Conservation (phyloP, 192 early-diverging fungal genomes). For the Coemansia sp. region DNA sequence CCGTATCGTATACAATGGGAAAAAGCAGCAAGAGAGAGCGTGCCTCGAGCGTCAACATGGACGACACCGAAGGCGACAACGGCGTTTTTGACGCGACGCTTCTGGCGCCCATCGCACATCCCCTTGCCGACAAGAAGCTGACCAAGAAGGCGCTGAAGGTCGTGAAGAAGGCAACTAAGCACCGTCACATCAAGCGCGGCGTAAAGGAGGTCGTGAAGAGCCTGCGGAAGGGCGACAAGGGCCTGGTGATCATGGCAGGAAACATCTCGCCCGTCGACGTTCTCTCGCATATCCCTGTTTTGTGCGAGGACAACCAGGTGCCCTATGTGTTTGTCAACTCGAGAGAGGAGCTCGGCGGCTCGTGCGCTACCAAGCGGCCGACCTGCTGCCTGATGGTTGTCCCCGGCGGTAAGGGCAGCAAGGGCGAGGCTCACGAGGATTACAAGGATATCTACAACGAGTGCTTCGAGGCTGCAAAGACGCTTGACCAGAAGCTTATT, state of each 20-base stretch:
- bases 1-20: conserved; percentile 73
- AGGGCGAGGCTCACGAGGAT: conserved; percentile 65
- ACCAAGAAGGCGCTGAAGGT: conserved; percentile 52
- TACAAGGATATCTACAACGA: conserved; percentile 89
- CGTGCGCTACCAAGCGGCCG: conserved; percentile 92
- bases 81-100: conserved; percentile 13
- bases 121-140: conserved; percentile 51
- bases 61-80: conserved; percentile 39
- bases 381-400: conserved; percentile 90
- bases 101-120: conserved; percentile 51
- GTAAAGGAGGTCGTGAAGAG: conserved; percentile 98
- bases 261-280: conserved; percentile 97
- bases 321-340: conserved; percentile 96
- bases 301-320: conserved; percentile 94
- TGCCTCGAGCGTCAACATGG: conserved; percentile 26
- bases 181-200: conserved; percentile 86
- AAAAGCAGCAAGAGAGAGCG: conserved; percentile 75
- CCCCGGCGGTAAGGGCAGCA: conserved; percentile 68
- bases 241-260: conserved; percentile 90
- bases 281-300: conserved; percentile 93
- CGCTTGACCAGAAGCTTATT: conserved; percentile 66
- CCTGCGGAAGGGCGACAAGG: conserved; percentile 92
- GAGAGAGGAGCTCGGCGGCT: conserved; percentile 91
- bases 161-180: conserved; percentile 68
- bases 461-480: conserved; percentile 72